Base-by-base conservation (phyloP, 495 filamentous ascomycete species). In the Paragyromitra xinjiangensis region DNA sequence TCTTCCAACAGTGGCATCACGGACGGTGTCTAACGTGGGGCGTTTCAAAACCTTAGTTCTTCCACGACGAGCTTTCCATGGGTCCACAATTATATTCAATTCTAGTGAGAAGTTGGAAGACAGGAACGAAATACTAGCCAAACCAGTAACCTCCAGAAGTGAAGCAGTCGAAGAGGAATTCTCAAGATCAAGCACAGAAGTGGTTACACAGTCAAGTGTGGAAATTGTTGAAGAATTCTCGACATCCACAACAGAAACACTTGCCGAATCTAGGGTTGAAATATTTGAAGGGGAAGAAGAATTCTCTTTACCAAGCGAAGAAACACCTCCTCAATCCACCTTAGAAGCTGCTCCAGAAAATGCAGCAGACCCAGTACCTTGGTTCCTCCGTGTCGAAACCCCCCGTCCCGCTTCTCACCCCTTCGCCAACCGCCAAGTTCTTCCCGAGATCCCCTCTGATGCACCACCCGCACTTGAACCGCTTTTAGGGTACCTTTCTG, bases 351-450 rank as follows among this genome's bases (percentile, higher is more conserved):
- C 5, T 5, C 24, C 26, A 12, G 22, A 69, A 4, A 61, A 61
- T 34, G 50, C 29, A 42, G 62, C 26, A 14, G 37, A 58, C 63
- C 12, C 53, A 56, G 51, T 88, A n/a, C 94, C 95, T 6, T 99
- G 95, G 95, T 98, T 97, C 84, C 88, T 98, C 53, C 90, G 94
- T 82, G 90, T 92, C 77, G 87, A 93, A 75, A 71, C 83, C 6
- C 81, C 83, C 34, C 79, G 83, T 39, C 83, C 85, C 16, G 71
- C 81, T 55, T 78, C 64, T 44, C 82, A 85, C 22, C 85, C 86
- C 1, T 79, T 92, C 50, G 85, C 87, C 69, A 86, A 90, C 37
- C 88, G 86, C 44, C 88, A 92, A 77, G 86, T 88, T 16, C 84
- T 99, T 24, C 95, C 96, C 19, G 88, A 91, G 5, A 86, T 96